Conservation (phyloP, 371 early-diverging fungal genomes). For the Cladochytrium tenue region DNA sequence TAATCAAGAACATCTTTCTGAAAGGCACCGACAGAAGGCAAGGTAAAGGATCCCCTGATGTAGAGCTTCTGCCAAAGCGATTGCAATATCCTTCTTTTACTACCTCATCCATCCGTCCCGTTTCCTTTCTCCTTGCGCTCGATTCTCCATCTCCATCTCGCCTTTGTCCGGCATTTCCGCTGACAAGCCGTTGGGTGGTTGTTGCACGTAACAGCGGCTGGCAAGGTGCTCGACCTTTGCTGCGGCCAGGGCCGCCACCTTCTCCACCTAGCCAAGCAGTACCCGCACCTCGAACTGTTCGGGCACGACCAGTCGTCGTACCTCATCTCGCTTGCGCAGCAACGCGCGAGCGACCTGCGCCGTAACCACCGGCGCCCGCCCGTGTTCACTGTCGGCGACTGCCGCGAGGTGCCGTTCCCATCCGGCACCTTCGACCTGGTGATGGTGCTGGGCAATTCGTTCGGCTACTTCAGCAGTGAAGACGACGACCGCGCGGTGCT, state of each 20-base stretch:
- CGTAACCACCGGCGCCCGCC: neutral
- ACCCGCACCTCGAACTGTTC: conserved; percentile 47
- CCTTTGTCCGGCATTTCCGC: too few species aligned
- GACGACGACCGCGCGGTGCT: conserved; percentile 46
- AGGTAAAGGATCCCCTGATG: neutral
- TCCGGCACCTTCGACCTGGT: conserved; percentile 54
- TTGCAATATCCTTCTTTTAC: neutral
- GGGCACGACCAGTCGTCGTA: conserved; percentile 65
- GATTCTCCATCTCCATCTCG: too few species aligned
- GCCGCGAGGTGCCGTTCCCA: conserved; percentile 55
- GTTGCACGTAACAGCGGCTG: conserved; percentile 3
- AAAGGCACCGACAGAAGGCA: conserved; percentile 11
- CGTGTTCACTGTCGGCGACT: conserved; percentile 66
- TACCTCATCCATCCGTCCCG: neutral
- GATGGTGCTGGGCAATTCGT: conserved; percentile 65
- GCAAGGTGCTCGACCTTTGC: conserved; percentile 57
- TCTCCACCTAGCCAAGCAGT: conserved; percentile 49
- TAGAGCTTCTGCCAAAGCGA: neutral
- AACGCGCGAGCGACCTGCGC: conserved; percentile 39
- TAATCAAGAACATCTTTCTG: conserved; percentile 35
- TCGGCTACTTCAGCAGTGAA: conserved; percentile 57
- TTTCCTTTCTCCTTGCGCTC: neutral
- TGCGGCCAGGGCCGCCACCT: conserved; percentile 67
- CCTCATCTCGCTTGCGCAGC: conserved; percentile 52
- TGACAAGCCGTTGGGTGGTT: too few species aligned